Percentiles rank a stretch among this genome's conserved stretches.
These are phyloP conservation scores for Cardamine occulta DNA, from an alignment of 345 rosid species.

Conservation along the genomic window DNA sequence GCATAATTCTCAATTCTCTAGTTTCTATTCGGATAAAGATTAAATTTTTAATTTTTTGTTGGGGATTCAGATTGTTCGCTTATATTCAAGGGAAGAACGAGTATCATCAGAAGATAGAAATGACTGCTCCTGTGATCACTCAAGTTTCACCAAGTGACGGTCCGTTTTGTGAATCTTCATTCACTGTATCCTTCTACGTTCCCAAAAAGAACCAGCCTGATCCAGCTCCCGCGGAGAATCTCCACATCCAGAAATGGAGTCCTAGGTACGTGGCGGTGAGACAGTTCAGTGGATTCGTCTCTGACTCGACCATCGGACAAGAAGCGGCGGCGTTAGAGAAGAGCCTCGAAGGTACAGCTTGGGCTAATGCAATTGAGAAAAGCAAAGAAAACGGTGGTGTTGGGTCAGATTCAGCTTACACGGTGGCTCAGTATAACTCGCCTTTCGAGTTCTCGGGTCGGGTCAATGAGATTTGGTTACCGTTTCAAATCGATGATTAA, in stretches of 20 bases:
- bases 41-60: background rate
- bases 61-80: constrained; percentile 59
- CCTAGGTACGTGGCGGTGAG: constrained; percentile 60
- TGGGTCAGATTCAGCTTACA: constrained; percentile 51
- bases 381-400: constrained; percentile 42
- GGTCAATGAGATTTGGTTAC: constrained; percentile 84
- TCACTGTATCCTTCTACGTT: constrained; percentile 77
- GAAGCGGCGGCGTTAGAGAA: constrained; percentile 79
- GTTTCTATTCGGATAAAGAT: background rate
- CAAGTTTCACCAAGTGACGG: constrained; percentile 86
- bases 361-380: constrained; percentile 67
- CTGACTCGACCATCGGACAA: constrained; percentile 55
- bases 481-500: constrained; percentile 50
- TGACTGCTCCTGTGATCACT: constrained; percentile 83
- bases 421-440: constrained; percentile 85
- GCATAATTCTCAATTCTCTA: background rate
- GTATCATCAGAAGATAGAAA: constrained; percentile 63
- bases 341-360: constrained; percentile 61
- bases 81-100: constrained; percentile 86
- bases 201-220: constrained; percentile 73
- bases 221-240: constrained; percentile 81
- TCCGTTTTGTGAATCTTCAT: constrained; percentile 81
- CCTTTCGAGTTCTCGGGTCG: constrained; percentile 73
- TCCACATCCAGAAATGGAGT: constrained; percentile 66
- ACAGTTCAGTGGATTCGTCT: constrained; percentile 79